Percentiles rank a stretch among this genome's conserved stretches.
phyloP scores from a whole-genome alignment of 148 eudicot species.

The Diospyros lotus region DNA sequence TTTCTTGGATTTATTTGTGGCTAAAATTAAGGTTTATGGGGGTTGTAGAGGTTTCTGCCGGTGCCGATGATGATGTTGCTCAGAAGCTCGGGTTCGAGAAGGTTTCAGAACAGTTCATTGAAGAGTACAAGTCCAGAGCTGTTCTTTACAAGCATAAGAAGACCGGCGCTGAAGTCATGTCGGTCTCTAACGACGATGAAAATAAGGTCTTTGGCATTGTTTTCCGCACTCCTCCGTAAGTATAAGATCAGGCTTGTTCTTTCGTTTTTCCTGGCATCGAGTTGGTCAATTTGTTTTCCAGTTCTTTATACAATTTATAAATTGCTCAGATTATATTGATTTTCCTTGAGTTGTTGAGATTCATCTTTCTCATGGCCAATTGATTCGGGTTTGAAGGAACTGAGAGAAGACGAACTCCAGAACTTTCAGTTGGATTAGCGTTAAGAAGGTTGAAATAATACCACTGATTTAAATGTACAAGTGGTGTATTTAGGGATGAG shows the following conservation, averaged over 20 bases:
- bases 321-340: background rate
- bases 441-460: background rate
- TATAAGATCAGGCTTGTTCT: conserved; percentile 2
- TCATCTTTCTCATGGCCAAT: background rate
- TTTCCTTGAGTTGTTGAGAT: background rate
- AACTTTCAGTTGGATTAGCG: background rate
- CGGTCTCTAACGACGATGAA: conserved; percentile 91
- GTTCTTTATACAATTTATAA: background rate
- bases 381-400: background rate
- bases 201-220: conserved; percentile 92
- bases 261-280: background rate
- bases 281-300: background rate
- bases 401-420: background rate
- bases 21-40: conserved; percentile 7
- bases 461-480: background rate
- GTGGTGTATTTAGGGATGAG: background rate
- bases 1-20: background rate
- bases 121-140: conserved; percentile 92
- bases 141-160: conserved; percentile 80
- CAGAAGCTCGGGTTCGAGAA: conserved; percentile 87
- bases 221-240: conserved; percentile 98
- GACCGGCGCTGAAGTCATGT: conserved; percentile 88
- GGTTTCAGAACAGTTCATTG: conserved; percentile 76
- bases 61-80: conserved; percentile 49
- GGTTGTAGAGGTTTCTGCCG: conserved; percentile 29